A percentile compares a stretch with the other conserved stretches of the same genome.
Conservation (phyloP, 2,329 filamentous ascomycete genomes). For the Penicillium freii region DNA sequence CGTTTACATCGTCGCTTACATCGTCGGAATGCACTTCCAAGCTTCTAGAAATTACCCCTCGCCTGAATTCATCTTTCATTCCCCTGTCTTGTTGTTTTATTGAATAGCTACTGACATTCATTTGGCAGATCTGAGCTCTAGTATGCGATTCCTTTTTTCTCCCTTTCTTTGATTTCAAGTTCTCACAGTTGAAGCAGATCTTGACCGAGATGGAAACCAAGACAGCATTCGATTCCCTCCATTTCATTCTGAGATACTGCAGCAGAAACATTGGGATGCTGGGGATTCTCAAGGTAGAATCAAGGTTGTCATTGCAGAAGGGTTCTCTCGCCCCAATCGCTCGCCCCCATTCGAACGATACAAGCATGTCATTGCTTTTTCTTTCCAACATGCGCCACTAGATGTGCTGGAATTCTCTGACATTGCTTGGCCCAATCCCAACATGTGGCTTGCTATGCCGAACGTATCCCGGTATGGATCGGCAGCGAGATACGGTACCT, state of each 20-base stretch:
- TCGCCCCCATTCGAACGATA: constrained; percentile 60
- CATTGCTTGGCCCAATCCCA: constrained; percentile 76
- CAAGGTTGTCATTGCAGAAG: constrained; percentile 72
- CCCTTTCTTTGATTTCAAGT: constrained; percentile 33
- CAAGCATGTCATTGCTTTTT: constrained; percentile 73
- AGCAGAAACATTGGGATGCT: constrained; percentile 69
- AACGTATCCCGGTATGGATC: constrained; percentile 36
- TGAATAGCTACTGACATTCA: neutral
- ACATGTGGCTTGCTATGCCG: constrained; percentile 61
- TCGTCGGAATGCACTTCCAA: neutral
- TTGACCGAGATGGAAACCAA: constrained; percentile 58
- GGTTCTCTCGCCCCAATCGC: constrained; percentile 55
- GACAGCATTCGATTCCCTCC: constrained; percentile 67
- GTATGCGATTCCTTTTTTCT: constrained; percentile 29
- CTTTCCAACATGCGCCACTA: constrained; percentile 83
- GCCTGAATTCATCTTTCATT: neutral
- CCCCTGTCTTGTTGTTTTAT: neutral
- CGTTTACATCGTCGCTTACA: neutral
- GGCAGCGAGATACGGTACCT: constrained; percentile 28
- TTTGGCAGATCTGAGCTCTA: constrained; percentile 36
- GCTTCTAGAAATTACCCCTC: neutral
- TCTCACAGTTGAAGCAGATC: constrained; percentile 23
- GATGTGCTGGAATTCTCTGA: constrained; percentile 69
- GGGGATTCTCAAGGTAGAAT: constrained; percentile 71
- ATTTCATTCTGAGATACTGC: constrained; percentile 68